Conservation (phyloP, 129 eudicot genomes). For the Pseudognaphalium luteoalbum region DNA sequence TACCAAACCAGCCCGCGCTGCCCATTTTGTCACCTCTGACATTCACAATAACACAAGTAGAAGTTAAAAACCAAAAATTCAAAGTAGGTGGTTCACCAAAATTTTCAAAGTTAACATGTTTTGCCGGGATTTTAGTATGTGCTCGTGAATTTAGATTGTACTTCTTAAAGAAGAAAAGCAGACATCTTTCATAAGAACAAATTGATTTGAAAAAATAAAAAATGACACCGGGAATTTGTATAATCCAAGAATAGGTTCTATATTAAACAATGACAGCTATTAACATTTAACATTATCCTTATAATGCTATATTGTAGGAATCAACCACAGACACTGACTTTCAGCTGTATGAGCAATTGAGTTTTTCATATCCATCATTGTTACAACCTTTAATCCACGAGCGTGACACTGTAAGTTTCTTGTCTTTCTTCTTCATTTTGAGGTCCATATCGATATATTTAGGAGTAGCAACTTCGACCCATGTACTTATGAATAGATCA, state of each 20-base stretch:
- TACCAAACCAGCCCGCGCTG: background rate
- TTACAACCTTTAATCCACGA: conserved; percentile 81
- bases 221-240: background rate
- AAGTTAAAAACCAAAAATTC: too few relatives aligned
- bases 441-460: background rate
- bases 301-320: conserved; percentile 44
- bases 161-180: background rate
- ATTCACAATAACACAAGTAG: background rate
- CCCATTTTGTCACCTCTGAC: background rate
- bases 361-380: conserved; percentile 82
- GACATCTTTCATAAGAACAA: background rate
- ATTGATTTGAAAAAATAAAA: background rate
- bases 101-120: background rate
- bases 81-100: background rate
- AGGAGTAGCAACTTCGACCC: background rate
- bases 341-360: conserved; percentile 81
- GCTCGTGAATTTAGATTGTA: background rate
- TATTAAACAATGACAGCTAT: conserved; percentile 1
- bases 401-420: conserved; percentile 81
- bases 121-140: background rate
- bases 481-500: background rate
- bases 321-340: conserved; percentile 50
- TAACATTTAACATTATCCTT: conserved; percentile 10
- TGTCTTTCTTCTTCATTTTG: background rate
- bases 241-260: background rate